phyloP scores from a whole-genome alignment of 257 asterid genomes.

The Cruciata laevipes region DNA sequence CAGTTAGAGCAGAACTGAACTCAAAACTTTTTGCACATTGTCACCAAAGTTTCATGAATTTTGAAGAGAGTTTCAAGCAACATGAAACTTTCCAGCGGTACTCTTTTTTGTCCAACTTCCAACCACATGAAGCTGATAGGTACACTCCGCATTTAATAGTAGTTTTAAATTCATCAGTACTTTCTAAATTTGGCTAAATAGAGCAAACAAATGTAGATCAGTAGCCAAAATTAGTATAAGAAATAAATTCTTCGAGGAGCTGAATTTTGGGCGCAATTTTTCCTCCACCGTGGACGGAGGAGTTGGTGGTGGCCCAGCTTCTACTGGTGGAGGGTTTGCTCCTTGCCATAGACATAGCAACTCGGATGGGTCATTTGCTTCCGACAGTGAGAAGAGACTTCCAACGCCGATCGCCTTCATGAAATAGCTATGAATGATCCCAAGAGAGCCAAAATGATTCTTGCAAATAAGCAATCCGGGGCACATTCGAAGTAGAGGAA shows the following conservation, averaged over 20 bases:
- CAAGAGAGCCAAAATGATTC: conserved; percentile 88
- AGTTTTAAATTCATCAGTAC: too few relatives aligned
- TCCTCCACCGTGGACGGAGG: conserved; percentile 26
- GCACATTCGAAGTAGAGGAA: conserved; percentile 93
- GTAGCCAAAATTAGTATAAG: too few relatives aligned
- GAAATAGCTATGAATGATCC: conserved; percentile 89
- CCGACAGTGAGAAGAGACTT: conserved; percentile 54
- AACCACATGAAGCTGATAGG: too few relatives aligned
- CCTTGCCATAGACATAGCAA: conserved; percentile 62
- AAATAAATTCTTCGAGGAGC: conserved; percentile 80
- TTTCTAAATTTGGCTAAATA: too few relatives aligned
- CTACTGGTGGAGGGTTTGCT: conserved; percentile 17
- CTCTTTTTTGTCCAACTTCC: too few relatives aligned
- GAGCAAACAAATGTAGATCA: too few relatives aligned
- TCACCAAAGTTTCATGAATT: too few relatives aligned
- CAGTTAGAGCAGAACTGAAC: too few relatives aligned
- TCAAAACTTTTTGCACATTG: too few relatives aligned
- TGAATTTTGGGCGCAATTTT: conserved; percentile 37
- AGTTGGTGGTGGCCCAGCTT: conserved; percentile 16
- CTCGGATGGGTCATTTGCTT: conserved; percentile 63
- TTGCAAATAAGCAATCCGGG: conserved; percentile 94
- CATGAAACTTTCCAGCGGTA: too few relatives aligned
- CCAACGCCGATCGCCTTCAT: conserved; percentile 62
- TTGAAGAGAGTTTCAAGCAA: too few relatives aligned
- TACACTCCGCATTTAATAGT: too few relatives aligned